phyloP scores from a whole-genome alignment of 441 rosid genomes.

The Hura crepitans region DNA sequence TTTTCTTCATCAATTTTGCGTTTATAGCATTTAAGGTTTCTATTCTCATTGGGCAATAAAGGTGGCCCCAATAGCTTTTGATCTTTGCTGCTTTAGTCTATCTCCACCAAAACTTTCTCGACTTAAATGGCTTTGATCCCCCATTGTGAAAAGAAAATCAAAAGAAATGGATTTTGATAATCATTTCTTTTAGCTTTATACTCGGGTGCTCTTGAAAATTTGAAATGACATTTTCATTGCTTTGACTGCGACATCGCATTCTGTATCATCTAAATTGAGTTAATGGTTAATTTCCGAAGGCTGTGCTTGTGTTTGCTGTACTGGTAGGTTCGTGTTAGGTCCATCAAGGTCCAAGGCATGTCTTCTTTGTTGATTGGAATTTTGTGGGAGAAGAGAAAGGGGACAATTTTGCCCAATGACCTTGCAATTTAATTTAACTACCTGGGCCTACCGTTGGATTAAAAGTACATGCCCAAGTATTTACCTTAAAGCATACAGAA shows the following conservation, averaged over 20 bases:
- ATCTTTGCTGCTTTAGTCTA: slow-evolving; percentile 3
- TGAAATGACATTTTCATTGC: not conserved
- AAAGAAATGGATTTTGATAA: not conserved
- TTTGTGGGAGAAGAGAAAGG: no score
- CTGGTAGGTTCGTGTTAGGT: no score
- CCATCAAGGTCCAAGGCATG: no score
- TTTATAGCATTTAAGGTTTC: slow-evolving; percentile 11
- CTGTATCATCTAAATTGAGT: no score
- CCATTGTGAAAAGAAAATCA: not conserved
- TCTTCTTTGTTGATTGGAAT: no score
- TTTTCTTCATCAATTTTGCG: not conserved
- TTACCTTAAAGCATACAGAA: no score
- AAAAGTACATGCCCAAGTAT: no score
- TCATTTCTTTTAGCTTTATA: not conserved
- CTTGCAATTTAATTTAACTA: no score
- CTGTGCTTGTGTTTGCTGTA: no score
- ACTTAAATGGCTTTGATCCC: not conserved
- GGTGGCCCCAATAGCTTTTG: not conserved
- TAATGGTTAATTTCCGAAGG: no score
- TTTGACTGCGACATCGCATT: not conserved
- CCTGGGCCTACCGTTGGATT: no score
- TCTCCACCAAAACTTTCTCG: not conserved
- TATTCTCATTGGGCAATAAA: not conserved
- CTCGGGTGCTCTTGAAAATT: not conserved
- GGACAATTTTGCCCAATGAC: no score